A percentile compares a stretch with the other conserved stretches of the same genome.
phyloP scores from a whole-genome alignment of 768 basidiomycete genomes.

The Tricholoma saponaceum region DNA sequence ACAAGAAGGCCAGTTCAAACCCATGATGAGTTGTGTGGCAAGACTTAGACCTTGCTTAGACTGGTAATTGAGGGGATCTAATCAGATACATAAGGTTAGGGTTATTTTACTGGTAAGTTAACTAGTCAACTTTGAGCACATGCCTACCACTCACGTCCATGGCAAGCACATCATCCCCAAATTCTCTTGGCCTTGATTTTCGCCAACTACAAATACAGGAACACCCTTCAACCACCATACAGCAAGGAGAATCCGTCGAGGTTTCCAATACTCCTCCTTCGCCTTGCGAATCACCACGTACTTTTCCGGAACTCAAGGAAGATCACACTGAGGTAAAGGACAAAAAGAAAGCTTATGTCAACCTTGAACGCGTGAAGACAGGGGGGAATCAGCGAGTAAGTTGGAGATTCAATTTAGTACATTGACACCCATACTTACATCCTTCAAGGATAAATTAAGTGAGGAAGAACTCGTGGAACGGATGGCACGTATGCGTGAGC shows the following conservation, averaged over 20 bases:
- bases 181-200: conserved; percentile 73
- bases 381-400: conserved; percentile 70
- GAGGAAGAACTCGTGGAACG: conserved; percentile 56
- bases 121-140: no score
- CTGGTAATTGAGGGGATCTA: no score
- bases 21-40: no score
- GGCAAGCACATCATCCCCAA: conserved; percentile 40
- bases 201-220: conserved; percentile 41
- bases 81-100: no score
- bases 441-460: conserved; percentile 30
- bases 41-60: no score
- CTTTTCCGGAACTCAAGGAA: conserved; percentile 11
- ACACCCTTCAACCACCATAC: conserved; percentile 6
- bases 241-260: conserved; percentile 10
- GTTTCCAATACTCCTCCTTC: not conserved
- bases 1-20: no score
- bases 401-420: conserved; percentile 2
- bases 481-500: conserved; percentile 58
- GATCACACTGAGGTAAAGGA: conserved; percentile 29
- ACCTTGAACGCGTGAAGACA: conserved; percentile 81
- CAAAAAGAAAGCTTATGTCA: conserved; percentile 74
- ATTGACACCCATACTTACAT: conserved; percentile 4
- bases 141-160: conserved; percentile 19
- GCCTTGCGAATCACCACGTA: conserved; percentile 5
- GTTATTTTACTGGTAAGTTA: no score